These are phyloP conservation scores for Chalciporus piperatus DNA, from an alignment of 768 basidiomycete species.

Conservation along the genomic window DNA sequence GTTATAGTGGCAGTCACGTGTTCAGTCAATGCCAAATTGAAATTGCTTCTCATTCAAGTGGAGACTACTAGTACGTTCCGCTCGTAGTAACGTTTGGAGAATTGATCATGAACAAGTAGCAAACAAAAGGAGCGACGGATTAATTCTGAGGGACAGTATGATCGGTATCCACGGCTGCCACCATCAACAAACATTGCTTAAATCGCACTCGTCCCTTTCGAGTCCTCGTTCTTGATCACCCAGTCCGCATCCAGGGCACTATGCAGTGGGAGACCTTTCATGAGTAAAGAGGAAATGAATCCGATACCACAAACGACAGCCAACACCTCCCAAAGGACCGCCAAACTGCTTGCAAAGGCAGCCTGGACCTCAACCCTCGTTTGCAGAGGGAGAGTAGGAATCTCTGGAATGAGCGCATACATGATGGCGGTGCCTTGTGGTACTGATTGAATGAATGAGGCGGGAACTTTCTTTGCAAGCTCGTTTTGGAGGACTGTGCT, in stretches of 20 bases:
- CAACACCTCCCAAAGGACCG: conserved; percentile 41
- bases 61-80: too few species aligned
- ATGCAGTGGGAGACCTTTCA: conserved; percentile 10
- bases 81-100: too few species aligned
- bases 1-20: background rate
- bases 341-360: conserved; percentile 42
- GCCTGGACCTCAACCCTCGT: conserved; percentile 35
- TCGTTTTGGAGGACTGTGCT: conserved; percentile 49
- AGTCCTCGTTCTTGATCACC: background rate
- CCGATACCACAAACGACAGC: conserved; percentile 29
- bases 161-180: too few species aligned
- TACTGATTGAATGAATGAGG: conserved; percentile 33
- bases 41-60: too few species aligned
- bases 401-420: conserved; percentile 45
- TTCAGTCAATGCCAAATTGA: too few species aligned
- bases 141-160: background rate
- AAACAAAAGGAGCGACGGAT: too few species aligned
- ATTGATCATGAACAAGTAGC: too few species aligned
- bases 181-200: too few species aligned
- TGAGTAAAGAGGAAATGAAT: conserved; percentile 5
- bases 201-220: background rate
- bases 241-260: conserved; percentile 8
- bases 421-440: conserved; percentile 40
- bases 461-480: conserved; percentile 41
- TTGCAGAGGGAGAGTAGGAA: conserved; percentile 33